Conservation (phyloP, 2,329 filamentous ascomycete species). For the Nemania sp. region DNA sequence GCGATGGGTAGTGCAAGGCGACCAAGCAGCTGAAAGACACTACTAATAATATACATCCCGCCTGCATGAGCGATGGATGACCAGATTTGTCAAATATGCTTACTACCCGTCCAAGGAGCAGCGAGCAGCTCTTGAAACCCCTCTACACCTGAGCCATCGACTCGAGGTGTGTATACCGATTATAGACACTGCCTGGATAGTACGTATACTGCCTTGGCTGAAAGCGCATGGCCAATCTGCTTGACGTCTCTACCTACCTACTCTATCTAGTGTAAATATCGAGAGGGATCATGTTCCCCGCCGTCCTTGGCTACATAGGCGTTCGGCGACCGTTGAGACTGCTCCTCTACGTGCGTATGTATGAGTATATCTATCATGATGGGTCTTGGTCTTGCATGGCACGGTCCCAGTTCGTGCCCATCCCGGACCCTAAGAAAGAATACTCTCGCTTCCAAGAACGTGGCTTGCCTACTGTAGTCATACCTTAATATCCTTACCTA, state of each 20-base stretch:
- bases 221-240: neutral
- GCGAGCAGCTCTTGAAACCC: slow-evolving; percentile 12
- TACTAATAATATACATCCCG: slow-evolving; percentile 31
- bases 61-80: slow-evolving; percentile 25
- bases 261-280: neutral
- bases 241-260: neutral
- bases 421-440: neutral
- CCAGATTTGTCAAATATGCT: slow-evolving; percentile 34
- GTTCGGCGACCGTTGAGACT: slow-evolving; percentile 7
- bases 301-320: neutral
- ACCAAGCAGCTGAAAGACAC: slow-evolving; percentile 20
- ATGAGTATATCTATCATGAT: slow-evolving; percentile 1
- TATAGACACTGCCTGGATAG: neutral
- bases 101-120: slow-evolving; percentile 26
- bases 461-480: slow-evolving; percentile 32
- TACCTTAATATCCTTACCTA: slow-evolving; percentile 4
- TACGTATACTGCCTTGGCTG: slow-evolving; percentile 3
- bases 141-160: neutral
- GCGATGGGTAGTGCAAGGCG: slow-evolving; percentile 18
- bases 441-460: slow-evolving; percentile 15
- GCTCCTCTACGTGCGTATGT: too few relatives aligned
- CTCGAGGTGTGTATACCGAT: neutral
- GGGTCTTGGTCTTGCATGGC: neutral
- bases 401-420: neutral
- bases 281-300: neutral